Evolutionary conservation across 2,329 filamentous ascomycete species (phyloP), one percentile per base, ranked within the genome.

Genomic region (Ophiostoma himal-ulmi): DNA sequence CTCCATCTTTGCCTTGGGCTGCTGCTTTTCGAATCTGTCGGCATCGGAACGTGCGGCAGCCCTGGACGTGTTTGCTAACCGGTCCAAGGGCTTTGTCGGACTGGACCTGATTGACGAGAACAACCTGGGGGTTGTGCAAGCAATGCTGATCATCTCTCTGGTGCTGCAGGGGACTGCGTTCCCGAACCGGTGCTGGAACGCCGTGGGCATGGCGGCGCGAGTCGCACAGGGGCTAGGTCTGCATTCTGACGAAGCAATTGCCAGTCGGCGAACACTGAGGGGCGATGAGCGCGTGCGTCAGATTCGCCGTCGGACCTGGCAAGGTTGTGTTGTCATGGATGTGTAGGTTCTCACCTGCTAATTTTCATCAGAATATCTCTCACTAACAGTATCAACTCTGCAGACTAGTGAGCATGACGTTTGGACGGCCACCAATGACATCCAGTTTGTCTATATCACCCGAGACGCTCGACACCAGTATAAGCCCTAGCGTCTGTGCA

Each of bases 141-240:
- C 71, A 0, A 73, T 83, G 8, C 73, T 83, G 5, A 71, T 83
- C 0, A 75, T 80, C 17, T 77, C 80, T 0, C 73, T 82, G 0
- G 76, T 78, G 26, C 75, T 83, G 3, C 81, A 82, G 64, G 79
- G 79, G 62, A 81, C 81, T 0, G 77, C 78, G 0, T 80, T 80
- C 68, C 78, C 80, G 0, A 78, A 76, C 30, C 76, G 79, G 10
- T 82, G 81, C 71, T 83, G 81, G 80, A 81, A 81, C 66, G 75
- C 78, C 0, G 78, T 82, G 5, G 81, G 81, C 0, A 68, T 82
- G 5, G 81, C 82, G 0, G 81, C 78, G 68, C 76, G 81, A 3
- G 75, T 82, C 11, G 81, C 80, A 0, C 78, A 80, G 64, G 80
- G 80, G 0, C 74, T 83, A 2, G 81, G 81, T 0, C 72, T 83